Percentiles rank a stretch among this genome's conserved stretches.
phyloP scores from a whole-genome alignment of 2,329 filamentous ascomycete genomes.

The Parascedosporium putredinis region DNA sequence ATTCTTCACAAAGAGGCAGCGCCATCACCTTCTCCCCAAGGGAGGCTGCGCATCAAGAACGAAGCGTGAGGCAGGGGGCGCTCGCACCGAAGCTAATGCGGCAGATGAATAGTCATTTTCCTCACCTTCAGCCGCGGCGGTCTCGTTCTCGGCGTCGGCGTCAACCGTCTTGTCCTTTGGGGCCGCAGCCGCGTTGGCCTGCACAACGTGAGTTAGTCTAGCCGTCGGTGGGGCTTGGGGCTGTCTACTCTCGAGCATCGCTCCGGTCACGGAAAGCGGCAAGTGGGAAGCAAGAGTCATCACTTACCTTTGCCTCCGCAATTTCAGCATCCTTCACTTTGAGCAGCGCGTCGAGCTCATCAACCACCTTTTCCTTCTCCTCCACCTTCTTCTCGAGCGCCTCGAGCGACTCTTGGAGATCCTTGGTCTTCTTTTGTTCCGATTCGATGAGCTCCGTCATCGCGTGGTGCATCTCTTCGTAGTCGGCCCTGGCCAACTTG shows the following conservation, averaged over 20 bases:
- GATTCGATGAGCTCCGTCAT: constrained; percentile 52
- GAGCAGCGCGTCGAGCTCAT: constrained; percentile 42
- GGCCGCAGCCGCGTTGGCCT: constrained; percentile 11
- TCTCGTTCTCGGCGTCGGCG: constrained; percentile 12
- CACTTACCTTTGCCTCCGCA: constrained; percentile 46
- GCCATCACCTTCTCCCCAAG: not conserved
- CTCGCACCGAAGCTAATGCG: constrained; percentile 58
- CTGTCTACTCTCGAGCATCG: no score
- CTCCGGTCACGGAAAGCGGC: no score
- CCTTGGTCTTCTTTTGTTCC: constrained; percentile 42
- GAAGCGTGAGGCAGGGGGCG: constrained; percentile 31
- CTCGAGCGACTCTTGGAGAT: constrained; percentile 37
- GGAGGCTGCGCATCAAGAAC: constrained; percentile 6
- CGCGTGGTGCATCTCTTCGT: constrained; percentile 52
- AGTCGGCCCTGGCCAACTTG: constrained; percentile 49
- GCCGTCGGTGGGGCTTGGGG: no score
- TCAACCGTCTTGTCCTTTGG: constrained; percentile 25
- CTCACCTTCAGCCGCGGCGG: constrained; percentile 45
- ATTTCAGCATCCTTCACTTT: constrained; percentile 56
- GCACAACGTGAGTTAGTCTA: not conserved
- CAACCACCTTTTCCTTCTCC: constrained; percentile 36
- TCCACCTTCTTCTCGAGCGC: constrained; percentile 33
- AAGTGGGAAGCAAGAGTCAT: not conserved
- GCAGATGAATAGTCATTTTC: constrained; percentile 52
- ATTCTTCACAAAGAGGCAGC: constrained; percentile 15